These are phyloP conservation scores for Neolentinus lepideus DNA, from an alignment of 1,284 basidiomycete genomes.

Conservation along the genomic window DNA sequence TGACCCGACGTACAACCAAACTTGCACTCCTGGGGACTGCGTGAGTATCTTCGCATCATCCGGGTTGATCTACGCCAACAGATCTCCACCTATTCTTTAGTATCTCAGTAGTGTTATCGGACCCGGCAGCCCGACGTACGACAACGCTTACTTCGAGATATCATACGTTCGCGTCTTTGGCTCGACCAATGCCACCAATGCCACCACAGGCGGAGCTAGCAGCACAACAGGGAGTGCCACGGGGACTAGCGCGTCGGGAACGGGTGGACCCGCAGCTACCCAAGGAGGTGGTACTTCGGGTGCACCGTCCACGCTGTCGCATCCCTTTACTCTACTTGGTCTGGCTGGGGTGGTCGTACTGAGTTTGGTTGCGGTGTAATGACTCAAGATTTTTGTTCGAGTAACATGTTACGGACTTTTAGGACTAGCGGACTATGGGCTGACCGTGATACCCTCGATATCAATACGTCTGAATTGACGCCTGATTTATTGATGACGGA, in stretches of 20 bases:
- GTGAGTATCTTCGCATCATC: constrained; percentile 6
- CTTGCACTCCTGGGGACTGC: constrained; percentile 11
- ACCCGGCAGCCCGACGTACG: constrained; percentile 13
- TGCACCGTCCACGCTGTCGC: too few species aligned
- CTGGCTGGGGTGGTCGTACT: too few species aligned
- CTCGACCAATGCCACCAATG: not conserved
- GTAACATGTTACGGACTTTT: too few species aligned
- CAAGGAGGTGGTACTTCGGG: too few species aligned
- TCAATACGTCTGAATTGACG: too few species aligned
- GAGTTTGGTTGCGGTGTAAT: too few species aligned
- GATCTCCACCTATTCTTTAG: not conserved
- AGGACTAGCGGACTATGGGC: too few species aligned
- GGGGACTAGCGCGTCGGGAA: not conserved
- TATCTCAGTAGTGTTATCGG: constrained; percentile 17
- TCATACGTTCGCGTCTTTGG: constrained; percentile 32
- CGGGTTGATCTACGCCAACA: not conserved
- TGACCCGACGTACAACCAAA: constrained; percentile 9
- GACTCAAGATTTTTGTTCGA: too few species aligned
- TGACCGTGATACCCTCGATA: too few species aligned
- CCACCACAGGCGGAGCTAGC: not conserved
- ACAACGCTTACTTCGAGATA: constrained; percentile 42
- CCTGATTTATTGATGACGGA: too few species aligned
- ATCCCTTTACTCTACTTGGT: too few species aligned
- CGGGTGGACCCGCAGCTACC: too few species aligned
- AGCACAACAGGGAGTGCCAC: not conserved